A percentile compares a stretch with the other conserved stretches of the same genome.
phyloP scores from a whole-genome alignment of 306 rosid genomes.

The Trifolium subterraneum region DNA sequence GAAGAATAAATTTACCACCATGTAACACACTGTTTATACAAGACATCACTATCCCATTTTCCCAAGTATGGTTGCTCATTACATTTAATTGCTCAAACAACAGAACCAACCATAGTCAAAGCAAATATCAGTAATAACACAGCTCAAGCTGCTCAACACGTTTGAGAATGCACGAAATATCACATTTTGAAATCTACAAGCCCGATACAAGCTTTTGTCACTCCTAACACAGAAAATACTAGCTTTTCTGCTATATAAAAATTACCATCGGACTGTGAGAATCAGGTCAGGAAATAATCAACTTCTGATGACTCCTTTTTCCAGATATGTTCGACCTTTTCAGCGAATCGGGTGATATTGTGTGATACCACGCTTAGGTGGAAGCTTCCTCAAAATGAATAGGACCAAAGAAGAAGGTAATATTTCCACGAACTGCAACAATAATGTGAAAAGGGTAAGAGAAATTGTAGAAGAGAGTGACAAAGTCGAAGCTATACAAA shows the following conservation, averaged over 20 bases:
- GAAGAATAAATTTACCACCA: constrained; percentile 17
- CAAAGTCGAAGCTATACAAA: constrained; percentile 10
- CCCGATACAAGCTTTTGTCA: constrained; percentile 33
- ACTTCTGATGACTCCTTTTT: constrained; percentile 27
- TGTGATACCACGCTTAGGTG: constrained; percentile 60
- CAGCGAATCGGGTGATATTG: constrained; percentile 63
- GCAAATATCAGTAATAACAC: constrained; percentile 40
- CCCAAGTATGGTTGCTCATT: constrained; percentile 34
- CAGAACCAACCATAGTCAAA: constrained; percentile 34
- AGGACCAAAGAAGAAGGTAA: constrained; percentile 59
- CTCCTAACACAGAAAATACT: constrained; percentile 24
- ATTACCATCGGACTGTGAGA: constrained; percentile 32
- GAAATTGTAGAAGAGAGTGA: constrained; percentile 13
- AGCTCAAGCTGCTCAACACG: constrained; percentile 21
- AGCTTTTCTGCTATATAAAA: constrained; percentile 35
- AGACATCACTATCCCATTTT: constrained; percentile 26
- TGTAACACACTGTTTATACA: constrained; percentile 43
- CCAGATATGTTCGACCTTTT: constrained; percentile 35
- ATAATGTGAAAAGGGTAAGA: constrained; percentile 31
- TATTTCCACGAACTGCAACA: constrained; percentile 57
- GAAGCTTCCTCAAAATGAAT: constrained; percentile 60
- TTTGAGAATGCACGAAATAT: constrained; percentile 34
- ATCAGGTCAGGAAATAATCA: constrained; percentile 29
- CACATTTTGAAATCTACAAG: constrained; percentile 31
- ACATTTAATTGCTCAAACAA: constrained; percentile 33